A percentile compares a stretch with the other conserved stretches of the same genome.
Conservation (phyloP, 225 moss, liverwort and hornwort species). For the Pseudoscleropodium purum region DNA sequence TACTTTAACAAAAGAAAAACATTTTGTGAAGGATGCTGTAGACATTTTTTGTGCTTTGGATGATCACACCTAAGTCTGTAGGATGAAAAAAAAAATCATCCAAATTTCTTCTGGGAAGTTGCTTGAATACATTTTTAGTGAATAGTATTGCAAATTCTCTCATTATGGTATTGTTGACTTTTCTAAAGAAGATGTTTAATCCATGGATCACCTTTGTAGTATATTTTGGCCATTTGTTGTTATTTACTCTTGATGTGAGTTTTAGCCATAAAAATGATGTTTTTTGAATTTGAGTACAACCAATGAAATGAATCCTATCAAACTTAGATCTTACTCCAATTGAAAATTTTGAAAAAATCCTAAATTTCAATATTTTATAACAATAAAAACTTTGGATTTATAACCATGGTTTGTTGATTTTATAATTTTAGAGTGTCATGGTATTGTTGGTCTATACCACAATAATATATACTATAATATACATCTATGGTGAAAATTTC, state of each 20-base stretch:
- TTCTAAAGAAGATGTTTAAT: not conserved
- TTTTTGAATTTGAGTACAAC: not conserved
- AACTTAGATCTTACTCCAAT: not conserved
- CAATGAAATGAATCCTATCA: not conserved
- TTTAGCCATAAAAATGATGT: not conserved
- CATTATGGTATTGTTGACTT: not conserved
- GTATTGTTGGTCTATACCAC: too few species aligned
- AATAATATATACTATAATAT: not conserved
- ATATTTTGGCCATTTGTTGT: not conserved
- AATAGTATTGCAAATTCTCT: not conserved
- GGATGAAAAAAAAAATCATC: not conserved
- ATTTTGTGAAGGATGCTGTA: fast-evolving
- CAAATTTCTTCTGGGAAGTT: not conserved
- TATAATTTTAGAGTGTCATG: fast-evolving
- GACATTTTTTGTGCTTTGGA: fast-evolving
- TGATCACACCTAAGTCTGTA: not conserved
- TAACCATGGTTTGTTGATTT: not conserved
- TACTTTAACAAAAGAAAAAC: not conserved
- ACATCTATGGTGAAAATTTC: not conserved
- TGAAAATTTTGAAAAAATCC: fast-evolving
- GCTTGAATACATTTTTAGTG: fast-evolving
- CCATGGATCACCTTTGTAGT: fast-evolving
- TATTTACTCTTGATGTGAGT: not conserved
- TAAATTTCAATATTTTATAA: not conserved
- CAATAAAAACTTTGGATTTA: not conserved